These are phyloP conservation scores for Rehmannia glutinosa DNA, from an alignment of 257 asterid species.

Conservation along the genomic window DNA sequence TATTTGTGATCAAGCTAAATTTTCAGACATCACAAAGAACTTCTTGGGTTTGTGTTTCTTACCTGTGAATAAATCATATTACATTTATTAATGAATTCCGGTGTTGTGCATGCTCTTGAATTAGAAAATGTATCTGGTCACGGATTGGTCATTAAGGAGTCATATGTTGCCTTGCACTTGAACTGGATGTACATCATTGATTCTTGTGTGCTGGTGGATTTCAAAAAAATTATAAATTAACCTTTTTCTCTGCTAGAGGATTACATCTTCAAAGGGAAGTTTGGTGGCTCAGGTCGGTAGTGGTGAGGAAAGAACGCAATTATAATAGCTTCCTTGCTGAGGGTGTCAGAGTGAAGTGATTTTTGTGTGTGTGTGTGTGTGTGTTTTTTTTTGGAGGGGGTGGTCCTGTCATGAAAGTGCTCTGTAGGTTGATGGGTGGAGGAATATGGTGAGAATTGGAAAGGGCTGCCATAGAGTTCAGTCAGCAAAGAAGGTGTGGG, in stretches of 20 bases:
- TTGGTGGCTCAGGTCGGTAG: not conserved
- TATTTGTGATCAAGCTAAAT: constrained; percentile 57
- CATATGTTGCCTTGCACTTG: not conserved
- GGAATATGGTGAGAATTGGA: not conserved
- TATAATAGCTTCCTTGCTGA: no score
- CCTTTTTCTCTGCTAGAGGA: not conserved
- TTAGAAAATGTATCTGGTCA: not conserved
- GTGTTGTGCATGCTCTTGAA: not conserved
- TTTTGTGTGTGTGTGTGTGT: not conserved
- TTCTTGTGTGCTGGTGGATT: not conserved
- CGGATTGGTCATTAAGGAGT: not conserved
- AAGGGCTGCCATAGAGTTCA: not conserved
- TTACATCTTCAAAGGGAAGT: not conserved
- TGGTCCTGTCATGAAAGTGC: not conserved
- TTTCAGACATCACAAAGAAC: constrained; percentile 58
- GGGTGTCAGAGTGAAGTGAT: not conserved
- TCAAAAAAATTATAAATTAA: not conserved
- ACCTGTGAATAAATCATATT: not conserved
- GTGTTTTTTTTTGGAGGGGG: no score
- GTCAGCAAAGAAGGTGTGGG: not conserved
- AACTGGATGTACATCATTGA: not conserved
- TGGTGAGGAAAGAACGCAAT: not conserved
- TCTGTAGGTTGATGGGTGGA: not conserved
- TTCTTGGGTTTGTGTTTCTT: constrained; percentile 55
- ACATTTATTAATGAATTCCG: not conserved